Evolutionary conservation across 805 yeast species (phyloP).

Genomic region (Kuraishia cidri): DNA sequence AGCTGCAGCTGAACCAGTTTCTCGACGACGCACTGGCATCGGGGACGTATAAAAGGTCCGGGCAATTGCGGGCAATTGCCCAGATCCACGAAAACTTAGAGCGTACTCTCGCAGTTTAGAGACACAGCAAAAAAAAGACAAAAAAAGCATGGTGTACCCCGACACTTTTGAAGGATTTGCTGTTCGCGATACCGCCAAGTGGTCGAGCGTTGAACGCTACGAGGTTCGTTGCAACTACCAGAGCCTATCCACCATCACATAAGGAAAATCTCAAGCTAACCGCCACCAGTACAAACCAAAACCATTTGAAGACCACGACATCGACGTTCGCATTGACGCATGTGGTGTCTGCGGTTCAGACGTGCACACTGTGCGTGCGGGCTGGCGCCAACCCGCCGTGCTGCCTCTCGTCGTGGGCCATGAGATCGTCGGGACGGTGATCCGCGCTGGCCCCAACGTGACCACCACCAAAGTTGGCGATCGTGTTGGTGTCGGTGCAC

Average conservation of each 20-base stretch:
- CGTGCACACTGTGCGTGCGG: constrained; percentile 38
- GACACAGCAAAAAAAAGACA: too few relatives aligned
- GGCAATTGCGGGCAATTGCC: too few relatives aligned
- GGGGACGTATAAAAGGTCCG: too few relatives aligned
- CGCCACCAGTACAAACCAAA: constrained; percentile 23
- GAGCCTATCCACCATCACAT: too few relatives aligned
- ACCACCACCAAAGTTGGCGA: constrained; percentile 51
- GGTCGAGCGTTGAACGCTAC: constrained; percentile 15
- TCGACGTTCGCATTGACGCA: constrained; percentile 24
- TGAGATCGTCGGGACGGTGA: constrained; percentile 54
- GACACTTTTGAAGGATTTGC: constrained; percentile 30
- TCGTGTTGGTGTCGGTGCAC: constrained; percentile 78
- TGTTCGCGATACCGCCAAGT: constrained; percentile 21
- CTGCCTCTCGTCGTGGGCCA: constrained; percentile 43
- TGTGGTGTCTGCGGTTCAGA: constrained; percentile 65
- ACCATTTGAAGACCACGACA: constrained; percentile 24
- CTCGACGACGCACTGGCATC: too few relatives aligned
- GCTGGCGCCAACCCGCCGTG: constrained; percentile 28
- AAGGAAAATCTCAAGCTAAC: constrained; percentile 9
- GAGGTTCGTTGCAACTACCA: too few relatives aligned
- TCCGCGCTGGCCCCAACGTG: constrained; percentile 49
- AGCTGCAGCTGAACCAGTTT: too few relatives aligned
- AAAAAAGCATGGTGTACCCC: constrained; percentile 21
- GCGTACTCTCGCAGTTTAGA: too few relatives aligned
- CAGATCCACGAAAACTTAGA: too few relatives aligned